These are phyloP conservation scores for Hypoxylon subgilvum DNA, from an alignment of 495 filamentous ascomycete species.

Conservation along the genomic window DNA sequence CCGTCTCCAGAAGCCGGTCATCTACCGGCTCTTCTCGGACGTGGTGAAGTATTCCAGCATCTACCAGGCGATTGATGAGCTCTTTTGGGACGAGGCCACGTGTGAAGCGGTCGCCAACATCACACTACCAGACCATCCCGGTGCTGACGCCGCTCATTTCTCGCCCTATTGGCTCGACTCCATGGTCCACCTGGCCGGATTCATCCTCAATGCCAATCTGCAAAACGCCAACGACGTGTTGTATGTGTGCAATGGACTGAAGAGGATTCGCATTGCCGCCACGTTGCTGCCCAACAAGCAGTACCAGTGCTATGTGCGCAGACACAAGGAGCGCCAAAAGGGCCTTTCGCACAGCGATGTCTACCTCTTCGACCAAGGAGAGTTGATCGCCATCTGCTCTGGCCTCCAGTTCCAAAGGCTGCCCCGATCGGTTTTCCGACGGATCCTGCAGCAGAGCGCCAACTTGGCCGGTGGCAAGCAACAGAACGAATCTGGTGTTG, in stretches of 20 bases:
- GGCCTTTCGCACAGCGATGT: no score
- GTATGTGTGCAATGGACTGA: constrained; percentile 70
- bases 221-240: constrained; percentile 62
- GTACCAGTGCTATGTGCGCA: constrained; percentile 57
- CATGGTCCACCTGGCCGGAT: constrained; percentile 63
- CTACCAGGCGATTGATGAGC: constrained; percentile 35
- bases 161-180: constrained; percentile 71
- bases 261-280: constrained; percentile 64
- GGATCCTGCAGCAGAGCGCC: no score
- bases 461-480: no score
- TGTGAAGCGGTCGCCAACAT: constrained; percentile 41
- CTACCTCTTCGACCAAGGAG: no score
- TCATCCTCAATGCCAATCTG: constrained; percentile 71
- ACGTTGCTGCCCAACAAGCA: constrained; percentile 11
- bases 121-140: constrained; percentile 20
- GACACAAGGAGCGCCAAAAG: constrained; percentile 44
- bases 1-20: constrained; percentile 59
- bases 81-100: constrained; percentile 33
- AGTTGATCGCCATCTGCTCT: no score
- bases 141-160: constrained; percentile 60
- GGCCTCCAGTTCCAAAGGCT: no score
- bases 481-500: no score
- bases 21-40: constrained; percentile 67
- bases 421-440: no score
- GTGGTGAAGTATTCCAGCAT: constrained; percentile 60